Evolutionary conservation across 192 early-diverging fungal species (phyloP), one percentile per base, ranked within the genome.

Genomic region (Helicostylum pulchrum): DNA sequence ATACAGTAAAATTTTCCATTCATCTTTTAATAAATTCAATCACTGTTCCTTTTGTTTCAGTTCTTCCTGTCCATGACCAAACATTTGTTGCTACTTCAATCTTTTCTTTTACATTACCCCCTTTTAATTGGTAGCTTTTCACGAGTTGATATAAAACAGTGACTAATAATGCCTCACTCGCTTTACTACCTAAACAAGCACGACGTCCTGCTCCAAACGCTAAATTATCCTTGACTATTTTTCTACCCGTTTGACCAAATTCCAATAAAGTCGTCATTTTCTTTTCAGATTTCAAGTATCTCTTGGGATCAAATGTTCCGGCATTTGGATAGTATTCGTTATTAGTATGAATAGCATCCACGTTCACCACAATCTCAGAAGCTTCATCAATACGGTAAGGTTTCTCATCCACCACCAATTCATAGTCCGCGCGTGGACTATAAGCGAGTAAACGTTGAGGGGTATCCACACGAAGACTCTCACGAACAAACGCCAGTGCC

Each of bases 261-360:
- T 57, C 53, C 26, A 65, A 56, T 3, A 65, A 9, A 0, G 64
- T 48, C 1, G 46, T 43, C 10, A 47, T 50, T 47, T 62, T 51
- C 11, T 55, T 56, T 2, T 44, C 39, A 2, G 62, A 48, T 11
- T 53, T 19, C 23, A 79, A 53, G 64, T 72, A 82, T 7, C 77
- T 75, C 7, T 75, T 69, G 0, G 80, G 80, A 19, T 79, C 66
- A 52, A 79, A 82, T 10, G 62, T 43, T n/a, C 62, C 32, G 7
- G 74, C 49, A 9, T 79, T 67, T 7, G 73, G 65, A 64, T 78
- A 82, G 21, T 71, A 69, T 21, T 68, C 62, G 4, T 67, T 55
- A 34, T 82, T 73, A 0, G 47, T 56, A 19, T 82, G 80, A 43
- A 82, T 78, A 15, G 77, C 64, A 58, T 79, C 67, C 62, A 78